Evolutionary conservation across 2,329 filamentous ascomycete genomes (phyloP).

Genomic region (Penicillium frequentans): DNA sequence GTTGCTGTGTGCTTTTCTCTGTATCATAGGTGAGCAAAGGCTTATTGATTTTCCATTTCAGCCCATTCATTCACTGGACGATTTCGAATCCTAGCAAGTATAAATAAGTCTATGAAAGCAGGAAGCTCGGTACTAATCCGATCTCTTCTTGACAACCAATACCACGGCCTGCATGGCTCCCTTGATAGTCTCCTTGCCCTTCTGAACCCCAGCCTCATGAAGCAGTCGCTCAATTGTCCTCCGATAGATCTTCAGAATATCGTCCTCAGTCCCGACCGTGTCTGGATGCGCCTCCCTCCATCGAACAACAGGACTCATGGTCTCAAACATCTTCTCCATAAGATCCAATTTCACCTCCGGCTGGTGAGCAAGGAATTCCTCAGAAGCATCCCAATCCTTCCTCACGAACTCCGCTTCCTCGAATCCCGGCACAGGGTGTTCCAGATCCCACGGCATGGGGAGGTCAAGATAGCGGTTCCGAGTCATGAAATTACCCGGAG

Average conservation of each 20-base stretch:
- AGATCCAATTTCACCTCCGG: conserved; percentile 20
- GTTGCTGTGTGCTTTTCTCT: background rate
- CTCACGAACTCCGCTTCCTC: conserved; percentile 41
- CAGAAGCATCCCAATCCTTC: conserved; percentile 41
- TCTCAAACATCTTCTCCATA: conserved; percentile 29
- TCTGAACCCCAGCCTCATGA: conserved; percentile 24
- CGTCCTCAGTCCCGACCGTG: conserved; percentile 35
- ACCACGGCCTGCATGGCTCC: conserved; percentile 14
- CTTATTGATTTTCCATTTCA: too few species aligned
- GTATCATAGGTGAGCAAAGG: too few species aligned
- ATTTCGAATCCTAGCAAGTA: background rate
- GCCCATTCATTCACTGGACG: too few species aligned
- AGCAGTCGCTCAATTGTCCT: conserved; percentile 23
- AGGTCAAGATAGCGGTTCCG: conserved; percentile 45
- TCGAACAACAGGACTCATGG: conserved; percentile 41
- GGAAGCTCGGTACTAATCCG: background rate
- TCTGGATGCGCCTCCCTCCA: conserved; percentile 43
- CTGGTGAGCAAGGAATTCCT: conserved; percentile 26
- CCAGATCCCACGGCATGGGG: conserved; percentile 51
- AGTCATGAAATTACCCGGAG: conserved; percentile 45
- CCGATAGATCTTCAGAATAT: conserved; percentile 31
- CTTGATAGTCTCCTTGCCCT: conserved; percentile 25
- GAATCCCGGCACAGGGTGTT: conserved; percentile 38
- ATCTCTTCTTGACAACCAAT: conserved; percentile 10
- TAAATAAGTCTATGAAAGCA: background rate